Evolutionary conservation across 2,329 filamentous ascomycete species (phyloP), one percentile per base, ranked within the genome.

Genomic region (Alternaria conjuncta): DNA sequence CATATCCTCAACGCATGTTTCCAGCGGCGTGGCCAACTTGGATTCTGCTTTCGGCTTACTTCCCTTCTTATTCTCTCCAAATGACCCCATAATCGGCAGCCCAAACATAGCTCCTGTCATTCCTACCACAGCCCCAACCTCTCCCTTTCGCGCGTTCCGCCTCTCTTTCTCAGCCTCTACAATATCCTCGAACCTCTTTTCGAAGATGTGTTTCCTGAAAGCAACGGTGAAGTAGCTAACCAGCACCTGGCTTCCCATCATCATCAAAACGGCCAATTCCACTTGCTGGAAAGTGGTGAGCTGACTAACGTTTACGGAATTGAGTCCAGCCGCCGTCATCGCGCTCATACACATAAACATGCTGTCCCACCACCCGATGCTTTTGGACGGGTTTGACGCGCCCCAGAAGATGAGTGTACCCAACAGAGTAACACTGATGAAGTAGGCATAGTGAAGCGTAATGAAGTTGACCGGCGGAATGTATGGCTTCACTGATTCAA

Each of bases 91-190:
- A 18, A 71, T 68, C 13, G 68, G 68, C 11, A 71, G 30, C 8
- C 69, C 69, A 58, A 71, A 69, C 69, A 71, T 71, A 12, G 69
- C 68, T 28, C 69, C 69, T 7, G 69, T 62, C 69, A 71, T 71
- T 7, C 69, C 69, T 3, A 71, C 63, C 13, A 70, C 60, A 41
- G 69, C 58, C 7, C 69, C 67, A 36, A 66, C 64, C 7, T 69
- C 54, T 12, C 64, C 61, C 36, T 65, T 67, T 15, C 61, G 69
- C 18, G 63, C 64, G n/a, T 67, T 70, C 49, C 64, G 64, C 44
- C 63, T 71, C 57, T 69, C 66, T 44, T 66, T 66, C 57, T 71
- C 69, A 23, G 50, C 61, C 36, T 70, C 66, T 23, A 71, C 69
- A 41, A 71, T 70, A 45, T 71, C 68, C 58, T 70, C 66, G 44